Percentiles rank a stretch among this genome's conserved stretches.
Conservation (phyloP, 192 early-diverging fungal species). For the Podila horticola region DNA sequence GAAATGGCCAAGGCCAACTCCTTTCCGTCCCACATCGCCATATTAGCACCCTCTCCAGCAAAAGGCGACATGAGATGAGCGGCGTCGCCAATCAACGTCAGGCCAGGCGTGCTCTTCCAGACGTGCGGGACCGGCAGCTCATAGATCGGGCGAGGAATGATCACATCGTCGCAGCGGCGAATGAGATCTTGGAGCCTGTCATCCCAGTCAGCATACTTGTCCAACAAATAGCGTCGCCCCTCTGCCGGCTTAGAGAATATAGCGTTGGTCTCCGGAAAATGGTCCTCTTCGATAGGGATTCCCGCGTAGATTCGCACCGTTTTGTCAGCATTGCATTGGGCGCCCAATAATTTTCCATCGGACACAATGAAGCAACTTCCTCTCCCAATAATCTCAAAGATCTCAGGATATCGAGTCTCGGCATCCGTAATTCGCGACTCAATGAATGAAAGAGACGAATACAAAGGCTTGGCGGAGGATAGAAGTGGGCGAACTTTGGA, state of each 20-base stretch:
- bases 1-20: slow-evolving; percentile 37
- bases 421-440: slow-evolving; percentile 53
- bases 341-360: slow-evolving; percentile 35
- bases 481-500: slow-evolving; percentile 56
- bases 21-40: slow-evolving; percentile 53
- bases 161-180: slow-evolving; percentile 4
- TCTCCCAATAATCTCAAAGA: slow-evolving; percentile 35
- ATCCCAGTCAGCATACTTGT: slow-evolving; percentile 30
- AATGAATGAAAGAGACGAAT: slow-evolving; percentile 54
- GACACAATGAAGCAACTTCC: slow-evolving; percentile 47
- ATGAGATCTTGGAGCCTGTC: slow-evolving; percentile 13
- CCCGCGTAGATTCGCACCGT: slow-evolving; percentile 38
- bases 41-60: slow-evolving; percentile 59
- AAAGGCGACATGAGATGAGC: slow-evolving; percentile 62
- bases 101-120: slow-evolving; percentile 34
- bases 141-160: slow-evolving; percentile 41
- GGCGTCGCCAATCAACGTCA: slow-evolving; percentile 59
- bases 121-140: slow-evolving; percentile 33
- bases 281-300: slow-evolving; percentile 33
- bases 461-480: slow-evolving; percentile 45
- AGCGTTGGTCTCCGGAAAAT: slow-evolving; percentile 22
- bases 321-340: slow-evolving; percentile 38
- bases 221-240: slow-evolving; percentile 22
- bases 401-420: slow-evolving; percentile 39
- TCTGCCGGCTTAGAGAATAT: slow-evolving; percentile 6